Base-by-base conservation (phyloP, 225 moss, liverwort and hornwort genomes). In the Sphagnum contortum region DNA sequence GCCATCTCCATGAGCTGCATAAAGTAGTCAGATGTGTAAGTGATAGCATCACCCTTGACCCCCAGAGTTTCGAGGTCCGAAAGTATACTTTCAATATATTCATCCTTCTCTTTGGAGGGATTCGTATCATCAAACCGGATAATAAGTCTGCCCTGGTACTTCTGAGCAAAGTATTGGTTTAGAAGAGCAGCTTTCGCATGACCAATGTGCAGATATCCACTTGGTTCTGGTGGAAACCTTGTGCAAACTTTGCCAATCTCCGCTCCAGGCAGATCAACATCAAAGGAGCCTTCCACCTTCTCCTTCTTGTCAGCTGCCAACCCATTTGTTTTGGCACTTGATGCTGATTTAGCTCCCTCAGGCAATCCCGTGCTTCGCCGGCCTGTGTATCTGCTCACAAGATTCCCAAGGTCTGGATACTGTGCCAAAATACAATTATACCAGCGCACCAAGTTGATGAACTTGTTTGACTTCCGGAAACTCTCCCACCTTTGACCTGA, bases 11-110 rank as follows among this genome's bases (percentile, higher is more conserved):
- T 80, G 48, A 96, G 66, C 85, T 88, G 77, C 6, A 80, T 86
- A 65, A 96, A 96, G 73, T 96, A 96, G 74, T 96, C 92, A 46
- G 92, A 96, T 4, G 95, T 96, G 77, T 96, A 96, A n/a, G 95
- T 92, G 55, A 92, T 57, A 1, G 69, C 51, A 66, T 96, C 88
- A 10, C 86, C 95, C 67, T 88, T 88, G 4, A 96, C 70, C 3
- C 90, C 95, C 48, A 96, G 60, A 0, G 90, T 92, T 50, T 92
- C 79, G 2, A 96, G 79, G 63, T 96, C 95, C 45, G 79, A 69
- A 50, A 96, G 81, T 74, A 91, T 94, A 47, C 88, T 91, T 44
- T 91, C 91, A 3, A 94, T 84, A 59, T 64, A 96, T 74, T 88
- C 90, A 6, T 92, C 95, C 64, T 96, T 96, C 73, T 96, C 95